Conservation (phyloP, 805 yeast species). For the Schizosaccharomyces lindneri region DNA sequence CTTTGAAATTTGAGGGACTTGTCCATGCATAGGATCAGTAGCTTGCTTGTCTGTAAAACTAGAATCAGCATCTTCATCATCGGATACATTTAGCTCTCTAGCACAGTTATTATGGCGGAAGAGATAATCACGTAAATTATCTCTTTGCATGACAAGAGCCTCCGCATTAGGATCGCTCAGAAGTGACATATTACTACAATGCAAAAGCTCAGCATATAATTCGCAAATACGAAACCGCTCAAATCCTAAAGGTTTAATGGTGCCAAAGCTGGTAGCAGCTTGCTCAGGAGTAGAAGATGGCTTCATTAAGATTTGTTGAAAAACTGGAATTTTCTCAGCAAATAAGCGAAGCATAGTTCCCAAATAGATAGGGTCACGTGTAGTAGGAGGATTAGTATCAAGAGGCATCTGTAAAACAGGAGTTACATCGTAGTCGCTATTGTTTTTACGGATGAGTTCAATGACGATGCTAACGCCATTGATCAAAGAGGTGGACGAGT, state of each 20-base stretch:
- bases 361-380: slow-evolving; percentile 76
- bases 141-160: slow-evolving; percentile 41
- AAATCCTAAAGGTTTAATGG: slow-evolving; percentile 58
- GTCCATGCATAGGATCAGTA: neutral
- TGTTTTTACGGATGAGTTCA: slow-evolving; percentile 82
- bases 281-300: slow-evolving; percentile 13
- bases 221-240: slow-evolving; percentile 80
- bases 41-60: neutral
- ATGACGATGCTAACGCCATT: slow-evolving; percentile 89
- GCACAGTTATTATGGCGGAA: neutral
- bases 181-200: slow-evolving; percentile 90
- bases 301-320: slow-evolving; percentile 29
- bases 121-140: slow-evolving; percentile 26
- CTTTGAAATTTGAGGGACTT: neutral
- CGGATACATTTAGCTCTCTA: neutral
- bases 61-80: slow-evolving; percentile 3
- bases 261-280: slow-evolving; percentile 39
- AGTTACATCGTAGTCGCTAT: slow-evolving; percentile 78
- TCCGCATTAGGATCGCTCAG: slow-evolving; percentile 58
- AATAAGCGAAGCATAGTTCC: slow-evolving; percentile 66
- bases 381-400: slow-evolving; percentile 77
- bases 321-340: slow-evolving; percentile 45
- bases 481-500: slow-evolving; percentile 38
- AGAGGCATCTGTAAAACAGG: slow-evolving; percentile 62
- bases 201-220: slow-evolving; percentile 75